Conservation (phyloP, 768 basidiomycete genomes). For the Hydnomerulius pinastri region DNA sequence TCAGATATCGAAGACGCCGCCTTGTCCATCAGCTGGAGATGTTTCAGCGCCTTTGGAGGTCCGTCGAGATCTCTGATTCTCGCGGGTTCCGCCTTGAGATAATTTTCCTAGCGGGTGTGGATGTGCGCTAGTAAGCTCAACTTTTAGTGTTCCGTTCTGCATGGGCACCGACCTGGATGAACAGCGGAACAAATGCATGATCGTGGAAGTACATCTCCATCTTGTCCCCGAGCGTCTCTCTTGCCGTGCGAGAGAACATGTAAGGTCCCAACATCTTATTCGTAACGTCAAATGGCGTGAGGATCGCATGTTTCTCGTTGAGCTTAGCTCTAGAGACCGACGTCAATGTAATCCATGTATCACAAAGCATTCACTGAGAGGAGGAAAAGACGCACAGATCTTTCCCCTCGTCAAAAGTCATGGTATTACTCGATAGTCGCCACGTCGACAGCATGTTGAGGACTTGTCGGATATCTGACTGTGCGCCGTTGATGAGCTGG, state of each 20-base stretch:
- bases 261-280: constrained; percentile 90
- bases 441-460: constrained; percentile 98
- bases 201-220: constrained; percentile 98
- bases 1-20: constrained; percentile 95
- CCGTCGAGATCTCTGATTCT: constrained; percentile 58
- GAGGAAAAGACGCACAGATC: constrained; percentile 59
- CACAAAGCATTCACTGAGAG: not conserved
- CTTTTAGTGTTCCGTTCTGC: not conserved
- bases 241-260: constrained; percentile 78
- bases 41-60: constrained; percentile 65
- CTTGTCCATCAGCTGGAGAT: constrained; percentile 78
- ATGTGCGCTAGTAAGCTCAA: not conserved
- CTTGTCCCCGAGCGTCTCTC: constrained; percentile 85
- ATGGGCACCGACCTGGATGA: constrained; percentile 74
- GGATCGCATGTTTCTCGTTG: constrained; percentile 90
- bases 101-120: constrained; percentile 78
- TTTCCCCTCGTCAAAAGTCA: constrained; percentile 93
- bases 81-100: constrained; percentile 80
- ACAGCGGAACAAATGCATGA: constrained; percentile 89
- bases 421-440: constrained; percentile 77
- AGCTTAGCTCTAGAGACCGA: constrained; percentile 62
- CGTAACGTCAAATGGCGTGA: constrained; percentile 93
- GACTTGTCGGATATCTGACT: constrained; percentile 96
- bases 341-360: not conserved
- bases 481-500: constrained; percentile 83